These are phyloP conservation scores for Scopulariopsis brevicaulis DNA, from an alignment of 2,329 filamentous ascomycete species.

Conservation along the genomic window DNA sequence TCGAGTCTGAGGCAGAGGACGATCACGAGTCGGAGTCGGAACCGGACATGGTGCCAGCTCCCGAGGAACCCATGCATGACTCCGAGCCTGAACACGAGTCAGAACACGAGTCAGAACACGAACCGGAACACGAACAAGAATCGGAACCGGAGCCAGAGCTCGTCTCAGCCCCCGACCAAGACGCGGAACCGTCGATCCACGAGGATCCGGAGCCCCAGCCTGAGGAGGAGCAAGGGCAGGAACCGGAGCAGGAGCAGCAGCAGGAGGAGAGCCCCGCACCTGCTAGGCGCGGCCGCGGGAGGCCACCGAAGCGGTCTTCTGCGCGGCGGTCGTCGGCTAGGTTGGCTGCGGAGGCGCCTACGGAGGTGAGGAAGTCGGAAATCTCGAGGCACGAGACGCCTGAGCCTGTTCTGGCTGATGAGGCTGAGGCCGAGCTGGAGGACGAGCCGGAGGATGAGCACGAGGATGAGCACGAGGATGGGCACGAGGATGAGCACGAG, in stretches of 20 bases:
- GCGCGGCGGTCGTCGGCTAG: no score
- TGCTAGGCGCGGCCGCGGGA: conserved; percentile 1
- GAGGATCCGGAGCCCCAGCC: conserved; percentile 13
- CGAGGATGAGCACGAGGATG: conserved; percentile 3
- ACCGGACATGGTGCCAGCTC: conserved; percentile 3
- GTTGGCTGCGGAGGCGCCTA: neutral
- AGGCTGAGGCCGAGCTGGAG: neutral
- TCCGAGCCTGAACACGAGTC: no score
- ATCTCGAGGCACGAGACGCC: neutral
- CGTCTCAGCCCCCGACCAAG: conserved; percentile 8
- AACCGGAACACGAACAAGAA: conserved; percentile 11
- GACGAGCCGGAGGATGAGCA: neutral
- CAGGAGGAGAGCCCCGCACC: neutral
- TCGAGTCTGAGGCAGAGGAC: conserved; percentile 5
- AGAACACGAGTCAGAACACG: no score
- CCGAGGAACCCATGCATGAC: no score
- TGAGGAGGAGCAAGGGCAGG: neutral
- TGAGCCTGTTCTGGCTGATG: neutral
- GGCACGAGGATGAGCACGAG: neutral
- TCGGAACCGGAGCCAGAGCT: conserved; percentile 7
- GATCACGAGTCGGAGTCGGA: conserved; percentile 10
- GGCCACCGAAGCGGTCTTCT: neutral
- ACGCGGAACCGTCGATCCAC: conserved; percentile 11
- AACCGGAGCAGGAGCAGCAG: neutral
- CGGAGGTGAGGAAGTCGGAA: neutral